Conservation (phyloP, 1,284 basidiomycete species). For the Naganishia cerealis region DNA sequence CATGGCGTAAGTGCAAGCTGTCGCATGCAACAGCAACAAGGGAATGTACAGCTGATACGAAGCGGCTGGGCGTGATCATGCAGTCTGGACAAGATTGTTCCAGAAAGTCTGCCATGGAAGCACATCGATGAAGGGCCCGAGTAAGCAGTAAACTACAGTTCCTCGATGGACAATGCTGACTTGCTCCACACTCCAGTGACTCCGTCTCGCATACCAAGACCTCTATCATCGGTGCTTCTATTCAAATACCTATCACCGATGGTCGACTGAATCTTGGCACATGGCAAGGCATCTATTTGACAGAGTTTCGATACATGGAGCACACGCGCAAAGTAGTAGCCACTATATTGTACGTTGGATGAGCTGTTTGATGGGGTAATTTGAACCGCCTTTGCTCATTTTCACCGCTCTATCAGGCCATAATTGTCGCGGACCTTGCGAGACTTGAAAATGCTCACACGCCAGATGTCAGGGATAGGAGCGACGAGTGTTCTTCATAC, state of each 20-base stretch:
- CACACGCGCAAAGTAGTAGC: constrained; percentile 73
- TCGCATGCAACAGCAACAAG: constrained; percentile 62
- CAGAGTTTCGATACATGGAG: constrained; percentile 70
- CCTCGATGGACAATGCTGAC: not conserved
- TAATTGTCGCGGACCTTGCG: too few relatives aligned
- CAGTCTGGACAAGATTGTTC: constrained; percentile 75
- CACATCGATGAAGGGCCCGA: constrained; percentile 89
- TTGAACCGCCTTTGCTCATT: too few relatives aligned
- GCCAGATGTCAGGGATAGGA: too few relatives aligned
- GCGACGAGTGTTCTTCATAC: too few relatives aligned
- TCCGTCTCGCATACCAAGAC: constrained; percentile 85
- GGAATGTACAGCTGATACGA: not conserved
- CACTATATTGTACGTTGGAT: constrained; percentile 65
- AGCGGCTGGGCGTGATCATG: not conserved
- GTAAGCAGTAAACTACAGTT: constrained; percentile 57
- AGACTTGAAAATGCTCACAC: too few relatives aligned
- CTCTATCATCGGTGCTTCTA: constrained; percentile 73
- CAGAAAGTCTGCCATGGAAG: constrained; percentile 78
- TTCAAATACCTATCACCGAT: constrained; percentile 81
- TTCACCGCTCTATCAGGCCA: too few relatives aligned
- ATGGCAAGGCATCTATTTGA: constrained; percentile 88
- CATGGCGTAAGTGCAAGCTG: constrained; percentile 65
- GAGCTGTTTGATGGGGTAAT: not conserved
- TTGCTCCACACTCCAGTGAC: constrained; percentile 42
- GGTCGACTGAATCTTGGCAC: constrained; percentile 80